phyloP scores from a whole-genome alignment of 176 grass and related monocot genomes.

The Oryza coarctata region DNA sequence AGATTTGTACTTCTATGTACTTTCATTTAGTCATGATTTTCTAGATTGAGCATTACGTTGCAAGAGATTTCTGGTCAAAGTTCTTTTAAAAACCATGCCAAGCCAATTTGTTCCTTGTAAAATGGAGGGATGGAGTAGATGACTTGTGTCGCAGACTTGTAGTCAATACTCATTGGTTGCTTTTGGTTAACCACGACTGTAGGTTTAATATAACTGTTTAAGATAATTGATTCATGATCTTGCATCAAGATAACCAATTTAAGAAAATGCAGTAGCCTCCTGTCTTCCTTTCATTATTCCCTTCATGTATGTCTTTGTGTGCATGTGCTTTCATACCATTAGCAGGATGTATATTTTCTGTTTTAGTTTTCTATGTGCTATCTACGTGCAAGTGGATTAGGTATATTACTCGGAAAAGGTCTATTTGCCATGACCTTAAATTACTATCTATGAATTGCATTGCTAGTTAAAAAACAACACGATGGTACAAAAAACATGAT shows the following conservation, averaged over 20 bases:
- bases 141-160: not conserved
- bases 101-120: not conserved
- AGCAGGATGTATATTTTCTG: not conserved
- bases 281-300: not conserved
- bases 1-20: not conserved
- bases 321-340: not conserved
- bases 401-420: not conserved
- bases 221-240: not conserved
- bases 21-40: not conserved
- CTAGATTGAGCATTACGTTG: not conserved
- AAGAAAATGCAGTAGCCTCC: not conserved
- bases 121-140: not conserved
- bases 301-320: not conserved
- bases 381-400: not conserved
- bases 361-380: not conserved
- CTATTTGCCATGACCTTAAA: not conserved
- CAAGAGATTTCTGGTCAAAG: not conserved
- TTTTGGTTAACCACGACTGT: constrained; percentile 30
- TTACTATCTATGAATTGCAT: not conserved
- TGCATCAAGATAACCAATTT: not conserved
- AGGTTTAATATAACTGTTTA: constrained; percentile 10
- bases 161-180: not conserved
- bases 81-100: not conserved
- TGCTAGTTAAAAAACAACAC: not conserved
- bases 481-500: not conserved